These are phyloP conservation scores for Hericium rajendrae DNA, from an alignment of 768 basidiomycete species.

Conservation along the genomic window DNA sequence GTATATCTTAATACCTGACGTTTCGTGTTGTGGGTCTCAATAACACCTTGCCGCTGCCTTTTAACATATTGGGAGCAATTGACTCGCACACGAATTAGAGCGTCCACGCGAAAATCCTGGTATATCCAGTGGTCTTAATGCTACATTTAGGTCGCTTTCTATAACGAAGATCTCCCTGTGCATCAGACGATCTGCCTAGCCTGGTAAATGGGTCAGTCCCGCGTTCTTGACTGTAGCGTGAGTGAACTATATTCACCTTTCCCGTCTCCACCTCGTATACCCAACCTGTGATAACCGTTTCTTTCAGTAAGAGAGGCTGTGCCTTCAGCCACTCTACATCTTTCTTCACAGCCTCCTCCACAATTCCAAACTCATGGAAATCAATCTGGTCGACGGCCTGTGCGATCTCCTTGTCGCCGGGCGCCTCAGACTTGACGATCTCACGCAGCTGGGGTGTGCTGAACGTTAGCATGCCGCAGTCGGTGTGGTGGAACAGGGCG, in stretches of 20 bases:
- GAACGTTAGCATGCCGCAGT: conserved; percentile 67
- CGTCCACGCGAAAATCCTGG: no score
- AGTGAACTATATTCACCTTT: conserved; percentile 29
- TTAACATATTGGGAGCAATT: no score
- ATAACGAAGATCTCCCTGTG: no score
- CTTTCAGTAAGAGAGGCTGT: conserved; percentile 45
- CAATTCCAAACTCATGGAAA: conserved; percentile 42
- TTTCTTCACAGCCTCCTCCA: conserved; percentile 44
- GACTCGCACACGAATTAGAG: no score
- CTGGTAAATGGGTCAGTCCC: no score
- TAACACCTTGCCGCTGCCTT: no score
- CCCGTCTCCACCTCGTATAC: conserved; percentile 55
- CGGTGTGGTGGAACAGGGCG: conserved; percentile 61
- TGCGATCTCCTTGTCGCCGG: conserved; percentile 15
- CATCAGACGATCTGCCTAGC: no score
- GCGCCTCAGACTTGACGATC: conserved; percentile 38
- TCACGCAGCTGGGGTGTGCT: conserved; percentile 37
- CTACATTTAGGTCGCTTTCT: no score
- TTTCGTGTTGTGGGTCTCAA: no score
- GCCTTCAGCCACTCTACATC: conserved; percentile 52
- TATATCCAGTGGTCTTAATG: no score
- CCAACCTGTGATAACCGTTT: conserved; percentile 54
- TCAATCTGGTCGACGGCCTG: conserved; percentile 35
- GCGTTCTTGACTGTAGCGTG: neutral
- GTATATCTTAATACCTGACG: neutral